Base-by-base conservation (phyloP, 2,329 filamentous ascomycete genomes). In the Coniochaeta hoffmannii region DNA sequence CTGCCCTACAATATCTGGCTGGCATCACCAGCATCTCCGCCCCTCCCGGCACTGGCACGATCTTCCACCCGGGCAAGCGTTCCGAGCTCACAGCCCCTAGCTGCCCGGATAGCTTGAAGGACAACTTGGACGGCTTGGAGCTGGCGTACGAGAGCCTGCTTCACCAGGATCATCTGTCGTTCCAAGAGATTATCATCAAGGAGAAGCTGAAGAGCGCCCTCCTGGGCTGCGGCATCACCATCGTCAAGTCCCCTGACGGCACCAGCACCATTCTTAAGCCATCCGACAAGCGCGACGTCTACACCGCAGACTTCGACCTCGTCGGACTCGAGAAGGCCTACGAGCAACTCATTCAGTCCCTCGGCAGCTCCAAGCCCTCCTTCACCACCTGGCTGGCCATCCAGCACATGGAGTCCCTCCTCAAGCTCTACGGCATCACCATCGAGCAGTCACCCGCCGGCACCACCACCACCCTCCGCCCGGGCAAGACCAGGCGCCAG, bases 91-190 rank as follows among this genome's bases (percentile, higher is more conserved):
- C n/a, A 22, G 41, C 55, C 50, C 55, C 36, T 60, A 58, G 56
- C 61, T 96, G 96, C 67, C 88, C 89, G 1, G 89, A 96, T 68
- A 81, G 84, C 58, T 89, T 87, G 0, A 55, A 64, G 53, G n/a
- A n/a, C 61, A 96, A 96, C 67, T 88, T 89, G 1, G 89, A 96
- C 68, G 81, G 84, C 58, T 89, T 87, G 0, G 56, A 64, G 53
- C 53, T 57, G 14, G 61, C 62, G 17, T 53, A 61, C 5, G 49
- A 63, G 54, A 41, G 30, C 15, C 61, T 64, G 28, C 35, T 65
- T 53, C 59, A 61, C 41, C 56, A 57, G 32, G 56, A 55, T 31
- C 9, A 59, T n/a, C 62, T 35, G 19, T 55, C 55, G 11, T 46
- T 51, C 34, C 44, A 59, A 28, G 60, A 65, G 58, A 52, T 46